Conservation (phyloP, 2,329 filamentous ascomycete species). For the Aspergillus intermedius region DNA sequence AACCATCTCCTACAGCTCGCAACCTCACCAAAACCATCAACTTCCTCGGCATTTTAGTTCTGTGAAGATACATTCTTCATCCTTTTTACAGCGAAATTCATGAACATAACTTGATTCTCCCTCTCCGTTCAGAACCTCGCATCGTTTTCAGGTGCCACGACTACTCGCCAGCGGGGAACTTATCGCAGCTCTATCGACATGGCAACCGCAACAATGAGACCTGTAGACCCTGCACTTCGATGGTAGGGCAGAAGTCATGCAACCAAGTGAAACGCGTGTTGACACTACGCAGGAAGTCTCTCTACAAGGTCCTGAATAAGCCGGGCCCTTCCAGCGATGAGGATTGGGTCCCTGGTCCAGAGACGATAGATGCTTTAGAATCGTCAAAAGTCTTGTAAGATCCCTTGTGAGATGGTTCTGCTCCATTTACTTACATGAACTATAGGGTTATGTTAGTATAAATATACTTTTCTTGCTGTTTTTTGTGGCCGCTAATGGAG, state of each 20-base stretch:
- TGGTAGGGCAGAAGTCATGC: slow-evolving; percentile 6
- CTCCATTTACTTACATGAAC: slow-evolving; percentile 14
- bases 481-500: slow-evolving; percentile 21
- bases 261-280: slow-evolving; percentile 4
- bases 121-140: background rate
- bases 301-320: slow-evolving; percentile 71
- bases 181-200: background rate
- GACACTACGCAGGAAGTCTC: slow-evolving; percentile 59
- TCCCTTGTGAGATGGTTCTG: background rate
- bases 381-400: slow-evolving; percentile 68
- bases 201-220: slow-evolving; percentile 9
- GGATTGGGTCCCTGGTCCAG: slow-evolving; percentile 47
- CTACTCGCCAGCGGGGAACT: background rate
- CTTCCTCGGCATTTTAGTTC: background rate
- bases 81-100: background rate
- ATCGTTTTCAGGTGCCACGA: background rate
- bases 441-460: slow-evolving; percentile 47
- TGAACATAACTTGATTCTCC: background rate
- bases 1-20: slow-evolving; percentile 1
- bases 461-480: background rate
- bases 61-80: background rate
- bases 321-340: slow-evolving; percentile 75
- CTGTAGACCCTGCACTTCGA: slow-evolving; percentile 10
- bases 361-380: slow-evolving; percentile 53
- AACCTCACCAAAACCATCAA: background rate